phyloP scores from a whole-genome alignment of 805 yeast genomes.

The Ogataea populi-albae region DNA sequence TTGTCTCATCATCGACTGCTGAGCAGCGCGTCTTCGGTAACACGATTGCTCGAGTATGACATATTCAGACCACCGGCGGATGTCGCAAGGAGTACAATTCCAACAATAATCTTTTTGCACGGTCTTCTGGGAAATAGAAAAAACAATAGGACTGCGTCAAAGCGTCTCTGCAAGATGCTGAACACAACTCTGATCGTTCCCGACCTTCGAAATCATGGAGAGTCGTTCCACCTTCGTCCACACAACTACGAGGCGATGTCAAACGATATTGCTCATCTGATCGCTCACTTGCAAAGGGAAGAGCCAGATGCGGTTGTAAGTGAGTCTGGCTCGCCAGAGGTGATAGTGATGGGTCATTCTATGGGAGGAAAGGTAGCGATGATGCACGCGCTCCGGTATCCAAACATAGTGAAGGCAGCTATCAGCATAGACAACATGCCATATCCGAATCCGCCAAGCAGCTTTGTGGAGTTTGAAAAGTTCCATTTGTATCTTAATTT shows the following conservation, averaged over 20 bases:
- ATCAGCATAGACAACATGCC: conserved; percentile 84
- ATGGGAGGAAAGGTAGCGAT: conserved; percentile 95
- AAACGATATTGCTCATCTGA: conserved; percentile 72
- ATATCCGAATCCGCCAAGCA: conserved; percentile 43
- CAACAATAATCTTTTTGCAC: conserved; percentile 77
- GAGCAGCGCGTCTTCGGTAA: neutral
- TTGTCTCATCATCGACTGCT: no score
- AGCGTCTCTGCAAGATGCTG: conserved; percentile 43
- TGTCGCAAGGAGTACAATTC: conserved; percentile 8
- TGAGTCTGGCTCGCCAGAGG: conserved; percentile 42
- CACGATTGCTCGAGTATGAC: conserved; percentile 6
- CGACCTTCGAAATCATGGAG: conserved; percentile 89
- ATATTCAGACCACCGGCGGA: conserved; percentile 3
- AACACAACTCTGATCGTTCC: conserved; percentile 59
- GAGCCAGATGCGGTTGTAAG: conserved; percentile 11
- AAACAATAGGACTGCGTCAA: conserved; percentile 76
- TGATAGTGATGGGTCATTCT: conserved; percentile 67
- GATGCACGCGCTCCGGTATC: conserved; percentile 71
- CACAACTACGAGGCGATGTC: conserved; percentile 78
- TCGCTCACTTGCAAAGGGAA: conserved; percentile 13
- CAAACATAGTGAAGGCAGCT: conserved; percentile 56
- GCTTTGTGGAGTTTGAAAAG: conserved; percentile 28
- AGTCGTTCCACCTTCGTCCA: conserved; percentile 67
- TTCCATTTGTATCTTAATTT: conserved; percentile 25
- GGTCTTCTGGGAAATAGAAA: conserved; percentile 82